Conservation (phyloP, 2,329 filamentous ascomycete genomes). For the Rutstroemia sp. region DNA sequence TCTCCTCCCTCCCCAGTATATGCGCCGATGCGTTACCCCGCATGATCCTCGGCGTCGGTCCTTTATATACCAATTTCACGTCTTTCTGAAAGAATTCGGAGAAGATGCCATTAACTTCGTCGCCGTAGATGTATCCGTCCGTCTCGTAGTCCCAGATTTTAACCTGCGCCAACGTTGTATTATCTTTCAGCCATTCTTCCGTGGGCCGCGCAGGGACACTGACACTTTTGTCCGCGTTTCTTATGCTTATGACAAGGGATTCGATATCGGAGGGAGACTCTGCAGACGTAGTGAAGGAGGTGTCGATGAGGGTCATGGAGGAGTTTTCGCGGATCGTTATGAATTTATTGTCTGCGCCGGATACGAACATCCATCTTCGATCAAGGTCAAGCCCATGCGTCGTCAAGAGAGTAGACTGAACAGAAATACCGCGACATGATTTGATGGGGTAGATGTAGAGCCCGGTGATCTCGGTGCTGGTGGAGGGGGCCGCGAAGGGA, state of each 20-base stretch:
- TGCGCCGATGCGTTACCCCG: constrained; percentile 47
- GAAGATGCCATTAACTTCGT: constrained; percentile 44
- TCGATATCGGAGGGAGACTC: constrained; percentile 28
- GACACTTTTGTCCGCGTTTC: constrained; percentile 33
- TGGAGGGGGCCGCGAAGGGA: constrained; percentile 11
- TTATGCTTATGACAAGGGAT: constrained; percentile 42
- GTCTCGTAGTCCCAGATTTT: constrained; percentile 53
- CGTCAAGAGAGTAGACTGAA: constrained; percentile 43
- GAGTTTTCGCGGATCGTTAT: constrained; percentile 55
- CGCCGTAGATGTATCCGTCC: constrained; percentile 47
- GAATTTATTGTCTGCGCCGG: constrained; percentile 41
- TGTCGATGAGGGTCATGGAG: constrained; percentile 51
- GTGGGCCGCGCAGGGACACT: constrained; percentile 48
- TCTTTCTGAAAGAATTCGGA: constrained; percentile 46
- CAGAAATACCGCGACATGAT: constrained; percentile 54
- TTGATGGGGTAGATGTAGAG: constrained; percentile 58
- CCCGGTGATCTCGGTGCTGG: constrained; percentile 14
- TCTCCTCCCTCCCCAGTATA: constrained; percentile 45
- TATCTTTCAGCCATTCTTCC: constrained; percentile 42
- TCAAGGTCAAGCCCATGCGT: constrained; percentile 54
- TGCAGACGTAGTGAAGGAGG: background rate
- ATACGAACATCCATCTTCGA: constrained; percentile 59
- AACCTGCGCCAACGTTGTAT: constrained; percentile 42
- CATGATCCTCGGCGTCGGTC: constrained; percentile 46
- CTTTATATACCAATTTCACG: constrained; percentile 54